These are phyloP conservation scores for Ligustrum vulgare DNA, from an alignment of 257 asterid species.

Conservation along the genomic window DNA sequence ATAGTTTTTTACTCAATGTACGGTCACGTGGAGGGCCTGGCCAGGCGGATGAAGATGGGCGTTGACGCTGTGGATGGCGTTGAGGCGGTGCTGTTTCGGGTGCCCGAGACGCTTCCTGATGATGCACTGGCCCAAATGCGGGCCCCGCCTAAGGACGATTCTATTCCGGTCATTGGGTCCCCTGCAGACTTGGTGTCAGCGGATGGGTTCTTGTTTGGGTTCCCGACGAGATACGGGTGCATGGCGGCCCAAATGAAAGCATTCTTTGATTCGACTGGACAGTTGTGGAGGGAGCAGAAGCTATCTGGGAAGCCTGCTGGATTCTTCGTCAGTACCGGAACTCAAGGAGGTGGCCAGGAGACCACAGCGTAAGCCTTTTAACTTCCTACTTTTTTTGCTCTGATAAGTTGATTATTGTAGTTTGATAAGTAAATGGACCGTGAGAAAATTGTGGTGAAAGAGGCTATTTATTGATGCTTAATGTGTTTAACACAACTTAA, in stretches of 20 bases:
- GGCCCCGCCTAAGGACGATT: constrained; percentile 75
- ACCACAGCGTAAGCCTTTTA: constrained; percentile 83
- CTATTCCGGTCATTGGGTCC: constrained; percentile 58
- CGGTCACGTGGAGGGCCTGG: constrained; percentile 92
- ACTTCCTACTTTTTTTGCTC: background rate
- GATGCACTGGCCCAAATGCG: constrained; percentile 64
- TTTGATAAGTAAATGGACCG: too few relatives aligned
- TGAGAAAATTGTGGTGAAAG: too few relatives aligned
- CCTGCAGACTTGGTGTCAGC: constrained; percentile 62
- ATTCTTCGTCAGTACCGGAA: constrained; percentile 94
- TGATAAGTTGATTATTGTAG: too few relatives aligned
- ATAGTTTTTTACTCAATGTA: constrained; percentile 93
- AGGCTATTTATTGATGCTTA: too few relatives aligned
- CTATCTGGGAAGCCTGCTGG: constrained; percentile 98
- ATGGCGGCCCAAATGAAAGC: constrained; percentile 99
- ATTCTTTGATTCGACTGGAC: constrained; percentile 86
- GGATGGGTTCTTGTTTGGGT: constrained; percentile 85
- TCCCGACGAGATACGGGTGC: constrained; percentile 87
- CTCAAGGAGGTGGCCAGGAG: constrained; percentile 99
- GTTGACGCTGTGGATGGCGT: constrained; percentile 69
- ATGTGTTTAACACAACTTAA: too few relatives aligned
- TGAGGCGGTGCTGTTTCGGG: constrained; percentile 69
- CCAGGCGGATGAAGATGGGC: constrained; percentile 81
- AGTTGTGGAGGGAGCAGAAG: constrained; percentile 81
- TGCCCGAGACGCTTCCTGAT: constrained; percentile 76